Evolutionary conservation across 257 asterid genomes (phyloP), one percentile per base, ranked within the genome.

Genomic region (Gynochthodes officinalis): DNA sequence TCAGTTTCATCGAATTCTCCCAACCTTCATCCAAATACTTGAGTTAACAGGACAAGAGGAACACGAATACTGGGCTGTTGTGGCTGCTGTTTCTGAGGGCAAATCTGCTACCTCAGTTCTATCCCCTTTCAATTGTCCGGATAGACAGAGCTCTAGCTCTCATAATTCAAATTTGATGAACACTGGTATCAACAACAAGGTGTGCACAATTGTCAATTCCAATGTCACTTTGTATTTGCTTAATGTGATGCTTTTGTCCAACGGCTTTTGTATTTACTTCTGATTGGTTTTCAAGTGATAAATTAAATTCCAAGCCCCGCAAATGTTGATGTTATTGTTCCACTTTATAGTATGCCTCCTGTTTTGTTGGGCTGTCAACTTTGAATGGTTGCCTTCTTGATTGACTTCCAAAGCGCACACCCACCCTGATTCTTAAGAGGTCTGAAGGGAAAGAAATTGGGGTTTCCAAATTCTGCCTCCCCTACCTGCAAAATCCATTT

Each of bases 21-120:
- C 99, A 5, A 94, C 97, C 67, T 94, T 87, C 86, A 91, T 94
- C 88, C 97, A 91, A 89, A 81, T 94, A 69, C 86, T 89, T 77
- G 97, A 91, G 81, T 77, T 89, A 83, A 86, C 96, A 11, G 95
- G 88, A 81, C 80, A 79, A 75, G 97, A 94, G 84, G 97, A 91
- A 80, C 79, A 74, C 40, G 89, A 84, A 81, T 93, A 93, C 76
- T 76, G 97, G 95, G 84, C 73, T 66, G 87, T 90, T 70, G 82
- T 89, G 71, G 84, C 98, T 33, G 89, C 93, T 78, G 92, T 87
- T 67, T 86, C 79, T 49, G 96, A 91, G 84, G 97, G 93, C 49
- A 88, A 89, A 77, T 82, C 90, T 12, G 62, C 84, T 69, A 52
- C 83, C 39, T 71, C 87, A 73, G 79, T 61, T 71, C 72, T 79